These are phyloP conservation scores for Rhizopogon roseolus DNA, from an alignment of 768 basidiomycete genomes.

Conservation along the genomic window DNA sequence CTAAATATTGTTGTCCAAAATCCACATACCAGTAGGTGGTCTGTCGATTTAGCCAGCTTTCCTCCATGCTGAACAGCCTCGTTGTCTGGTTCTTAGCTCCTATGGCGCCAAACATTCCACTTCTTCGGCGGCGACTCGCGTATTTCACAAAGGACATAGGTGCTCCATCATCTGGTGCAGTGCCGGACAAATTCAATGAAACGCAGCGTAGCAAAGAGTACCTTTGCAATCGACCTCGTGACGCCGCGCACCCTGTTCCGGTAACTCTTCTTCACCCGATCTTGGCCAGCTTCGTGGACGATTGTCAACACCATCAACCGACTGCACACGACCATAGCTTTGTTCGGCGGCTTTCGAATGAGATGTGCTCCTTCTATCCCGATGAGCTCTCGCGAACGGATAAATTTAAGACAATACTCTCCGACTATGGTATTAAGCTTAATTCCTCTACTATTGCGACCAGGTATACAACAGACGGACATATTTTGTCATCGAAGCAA, in stretches of 20 bases:
- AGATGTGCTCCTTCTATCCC: conserved; percentile 15
- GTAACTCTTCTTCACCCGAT: conserved; percentile 4
- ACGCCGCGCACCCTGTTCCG: not conserved
- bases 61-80: no score
- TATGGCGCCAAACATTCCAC: not conserved
- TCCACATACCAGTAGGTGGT: no score
- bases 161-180: no score
- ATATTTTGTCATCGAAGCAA: no score
- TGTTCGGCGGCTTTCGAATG: conserved; percentile 11
- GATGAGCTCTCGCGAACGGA: conserved; percentile 6
- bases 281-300: not conserved
- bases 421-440: not conserved
- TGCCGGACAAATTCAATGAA: no score
- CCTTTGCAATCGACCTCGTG: not conserved
- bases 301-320: not conserved
- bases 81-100: no score
- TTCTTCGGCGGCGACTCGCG: no score
- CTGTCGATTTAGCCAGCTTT: no score
- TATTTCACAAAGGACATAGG: not conserved
- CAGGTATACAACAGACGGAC: no score
- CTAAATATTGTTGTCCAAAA: no score
- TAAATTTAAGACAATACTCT: not conserved
- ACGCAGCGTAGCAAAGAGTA: not conserved
- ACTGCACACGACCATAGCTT: conserved; percentile 1
- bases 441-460: no score